Conservation (phyloP, 192 early-diverging fungal species). For the Mortierella alpina region DNA sequence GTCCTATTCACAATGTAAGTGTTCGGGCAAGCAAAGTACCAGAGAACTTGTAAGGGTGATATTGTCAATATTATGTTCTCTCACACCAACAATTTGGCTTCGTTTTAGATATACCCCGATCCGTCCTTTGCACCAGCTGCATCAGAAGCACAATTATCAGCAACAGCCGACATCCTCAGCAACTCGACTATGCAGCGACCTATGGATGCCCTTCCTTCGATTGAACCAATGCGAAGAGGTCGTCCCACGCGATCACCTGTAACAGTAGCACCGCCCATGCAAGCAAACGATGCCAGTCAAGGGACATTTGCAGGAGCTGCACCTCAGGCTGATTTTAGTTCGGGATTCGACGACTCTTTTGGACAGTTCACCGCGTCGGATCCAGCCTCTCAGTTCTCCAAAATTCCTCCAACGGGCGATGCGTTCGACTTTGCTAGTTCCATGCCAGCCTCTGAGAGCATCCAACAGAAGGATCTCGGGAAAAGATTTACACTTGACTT, state of each 20-base stretch:
- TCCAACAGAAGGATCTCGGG: background rate
- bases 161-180: slow-evolving; percentile 47
- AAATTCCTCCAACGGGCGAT: slow-evolving; percentile 28
- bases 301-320: background rate
- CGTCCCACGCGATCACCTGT: slow-evolving; percentile 70
- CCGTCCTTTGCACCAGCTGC: slow-evolving; percentile 3
- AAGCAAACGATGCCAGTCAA: background rate
- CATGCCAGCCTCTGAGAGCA: background rate
- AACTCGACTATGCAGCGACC: slow-evolving; percentile 45
- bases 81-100: background rate
- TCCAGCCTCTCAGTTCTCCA: slow-evolving; percentile 40
- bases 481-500: slow-evolving; percentile 36
- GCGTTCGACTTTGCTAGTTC: slow-evolving; percentile 41
- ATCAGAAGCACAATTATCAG: slow-evolving; percentile 29
- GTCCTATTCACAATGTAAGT: slow-evolving; percentile 73
- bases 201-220: slow-evolving; percentile 59
- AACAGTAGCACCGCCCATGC: background rate
- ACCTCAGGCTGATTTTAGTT: slow-evolving; percentile 11
- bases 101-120: slow-evolving; percentile 49
- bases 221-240: slow-evolving; percentile 92
- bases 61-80: slow-evolving; percentile 17
- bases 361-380: slow-evolving; percentile 26
- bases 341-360: slow-evolving; percentile 52
- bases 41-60: background rate
- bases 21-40: background rate